phyloP scores from a whole-genome alignment of 129 eudicot genomes.

The Lactuca sativa region DNA sequence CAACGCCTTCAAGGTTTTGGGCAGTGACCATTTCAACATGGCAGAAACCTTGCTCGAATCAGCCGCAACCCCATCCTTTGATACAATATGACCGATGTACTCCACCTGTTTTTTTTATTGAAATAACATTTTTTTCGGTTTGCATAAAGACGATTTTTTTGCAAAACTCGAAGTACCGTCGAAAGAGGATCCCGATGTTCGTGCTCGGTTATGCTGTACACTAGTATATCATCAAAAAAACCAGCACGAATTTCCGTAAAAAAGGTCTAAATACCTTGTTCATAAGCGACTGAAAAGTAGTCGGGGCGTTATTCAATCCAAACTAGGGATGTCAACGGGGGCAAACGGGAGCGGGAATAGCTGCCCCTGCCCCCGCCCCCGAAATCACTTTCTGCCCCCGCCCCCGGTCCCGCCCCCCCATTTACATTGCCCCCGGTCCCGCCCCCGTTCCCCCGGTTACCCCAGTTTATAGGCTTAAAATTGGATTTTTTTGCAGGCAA shows the following conservation, averaged over 20 bases:
- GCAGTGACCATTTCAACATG: background rate
- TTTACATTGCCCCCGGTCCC: too few species aligned
- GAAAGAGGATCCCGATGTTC: background rate
- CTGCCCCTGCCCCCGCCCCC: too few species aligned
- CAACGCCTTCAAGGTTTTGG: background rate
- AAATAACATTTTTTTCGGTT: conserved; percentile 8
- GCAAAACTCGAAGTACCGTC: background rate
- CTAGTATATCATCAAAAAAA: conserved; percentile 14
- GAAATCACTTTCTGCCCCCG: too few species aligned
- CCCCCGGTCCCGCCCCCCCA: too few species aligned
- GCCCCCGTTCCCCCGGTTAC: too few species aligned
- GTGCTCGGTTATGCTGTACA: background rate
- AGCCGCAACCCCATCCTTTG: background rate
- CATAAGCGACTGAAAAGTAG: background rate
- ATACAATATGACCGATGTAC: conserved; percentile 14
- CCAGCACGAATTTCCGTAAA: background rate
- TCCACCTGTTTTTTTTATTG: background rate
- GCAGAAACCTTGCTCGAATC: background rate
- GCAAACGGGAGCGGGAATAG: too few species aligned
- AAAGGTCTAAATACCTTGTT: background rate
- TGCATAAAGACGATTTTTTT: background rate
- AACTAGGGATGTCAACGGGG: too few species aligned
- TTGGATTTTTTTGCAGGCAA: too few species aligned
- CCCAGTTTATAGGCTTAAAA: too few species aligned
- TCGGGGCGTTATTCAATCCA: background rate